phyloP scores from a whole-genome alignment of 225 moss, liverwort and hornwort species.

The Physcomitrellopsis africana region DNA sequence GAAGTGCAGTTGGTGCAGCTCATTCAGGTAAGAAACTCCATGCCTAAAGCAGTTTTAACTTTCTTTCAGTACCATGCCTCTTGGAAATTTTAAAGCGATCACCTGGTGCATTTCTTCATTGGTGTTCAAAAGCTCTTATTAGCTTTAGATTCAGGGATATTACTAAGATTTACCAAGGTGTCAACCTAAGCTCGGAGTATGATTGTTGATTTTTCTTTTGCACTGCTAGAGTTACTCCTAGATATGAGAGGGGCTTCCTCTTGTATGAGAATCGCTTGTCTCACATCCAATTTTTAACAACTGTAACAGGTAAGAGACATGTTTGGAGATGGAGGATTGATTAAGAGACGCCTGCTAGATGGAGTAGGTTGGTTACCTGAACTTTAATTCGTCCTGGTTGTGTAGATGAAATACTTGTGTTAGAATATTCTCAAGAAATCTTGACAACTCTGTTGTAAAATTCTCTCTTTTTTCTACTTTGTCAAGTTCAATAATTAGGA shows the following conservation, averaged over 20 bases:
- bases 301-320: constrained; percentile 83
- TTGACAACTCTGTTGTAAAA: neutral
- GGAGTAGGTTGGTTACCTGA: constrained; percentile 66
- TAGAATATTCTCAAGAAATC: neutral
- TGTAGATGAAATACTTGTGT: constrained; percentile 19
- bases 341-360: constrained; percentile 88
- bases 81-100: constrained; percentile 23
- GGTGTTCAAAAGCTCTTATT: constrained; percentile 16
- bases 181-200: neutral
- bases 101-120: constrained; percentile 16
- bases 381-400: constrained; percentile 14
- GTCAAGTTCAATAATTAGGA: neutral
- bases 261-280: constrained; percentile 19
- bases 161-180: constrained; percentile 14
- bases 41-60: neutral
- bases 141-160: neutral
- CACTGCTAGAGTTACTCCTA: neutral
- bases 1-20: constrained; percentile 93
- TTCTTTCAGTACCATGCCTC: constrained; percentile 13
- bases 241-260: neutral
- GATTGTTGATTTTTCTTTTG: constrained; percentile 21
- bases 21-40: constrained; percentile 61
- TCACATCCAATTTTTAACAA: constrained; percentile 25
- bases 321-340: constrained; percentile 84
- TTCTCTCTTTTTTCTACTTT: constrained; percentile 13